These are phyloP conservation scores for Phlebiopsis flavidoalba DNA, from an alignment of 768 basidiomycete genomes.

Conservation along the genomic window DNA sequence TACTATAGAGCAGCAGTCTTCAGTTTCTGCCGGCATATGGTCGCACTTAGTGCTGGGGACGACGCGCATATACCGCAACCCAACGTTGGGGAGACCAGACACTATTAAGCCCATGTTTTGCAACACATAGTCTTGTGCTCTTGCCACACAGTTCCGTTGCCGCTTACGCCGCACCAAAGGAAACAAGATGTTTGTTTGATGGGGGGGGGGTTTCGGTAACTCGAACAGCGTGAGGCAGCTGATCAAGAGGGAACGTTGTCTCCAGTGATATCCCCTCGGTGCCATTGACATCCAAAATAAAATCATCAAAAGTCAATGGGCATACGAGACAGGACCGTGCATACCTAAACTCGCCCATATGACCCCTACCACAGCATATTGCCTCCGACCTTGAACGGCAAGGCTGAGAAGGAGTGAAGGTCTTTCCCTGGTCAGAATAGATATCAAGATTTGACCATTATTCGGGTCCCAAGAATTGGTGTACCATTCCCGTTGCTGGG, in stretches of 20 bases:
- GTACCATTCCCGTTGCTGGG: slow-evolving; percentile 55
- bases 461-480: slow-evolving; percentile 60
- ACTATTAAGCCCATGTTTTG: slow-evolving; percentile 54
- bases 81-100: slow-evolving; percentile 52
- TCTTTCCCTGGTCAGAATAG: slow-evolving; percentile 52
- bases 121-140: slow-evolving; percentile 58
- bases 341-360: slow-evolving; percentile 54
- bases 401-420: slow-evolving; percentile 43
- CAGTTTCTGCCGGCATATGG: background rate
- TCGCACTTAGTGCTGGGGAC: too few species aligned
- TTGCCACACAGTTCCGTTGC: slow-evolving; percentile 66
- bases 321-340: background rate
- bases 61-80: slow-evolving; percentile 28
- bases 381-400: slow-evolving; percentile 66
- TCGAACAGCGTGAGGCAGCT: too few species aligned
- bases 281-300: too few species aligned
- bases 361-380: slow-evolving; percentile 71
- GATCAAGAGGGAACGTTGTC: too few species aligned
- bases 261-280: too few species aligned
- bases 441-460: slow-evolving; percentile 58
- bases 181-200: slow-evolving; percentile 54
- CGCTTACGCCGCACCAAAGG: slow-evolving; percentile 61
- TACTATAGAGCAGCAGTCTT: slow-evolving; percentile 42
- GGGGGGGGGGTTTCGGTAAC: too few species aligned
- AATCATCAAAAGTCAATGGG: too few species aligned